Base-by-base conservation (phyloP, 192 early-diverging fungal genomes). In the Entophlyctis helioformis region DNA sequence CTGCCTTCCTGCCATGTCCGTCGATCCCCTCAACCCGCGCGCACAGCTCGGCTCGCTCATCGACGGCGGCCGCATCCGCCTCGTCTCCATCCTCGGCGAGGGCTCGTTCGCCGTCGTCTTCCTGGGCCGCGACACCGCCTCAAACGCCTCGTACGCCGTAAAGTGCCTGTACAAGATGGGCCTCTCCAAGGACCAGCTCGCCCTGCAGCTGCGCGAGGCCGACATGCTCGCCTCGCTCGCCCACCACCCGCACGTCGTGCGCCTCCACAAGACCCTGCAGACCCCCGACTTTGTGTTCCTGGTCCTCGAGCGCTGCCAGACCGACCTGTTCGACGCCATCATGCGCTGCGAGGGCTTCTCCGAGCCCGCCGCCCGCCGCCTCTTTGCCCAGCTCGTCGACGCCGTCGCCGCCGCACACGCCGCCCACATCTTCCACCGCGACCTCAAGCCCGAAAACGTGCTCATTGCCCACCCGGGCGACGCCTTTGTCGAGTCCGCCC, bases 391-490 rank as follows among this genome's bases (percentile, higher is more conserved):
- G 53, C 75, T 96, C 38, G 64, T 77, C 26, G 76, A 84, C 43
- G 90, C 85, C 10, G 76, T 91, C 16, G 65, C 65, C 31, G 65
- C 72, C 59, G 82, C 81, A 36, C 91, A 96, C 57, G 56, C 59
- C 2, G 66, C 65, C 31, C 83, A 83, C 45, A 75, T 90, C 36
- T 94, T 82, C 66, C 91, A 93, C 60, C 83, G 93, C 53, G 91
- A 96, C 59, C 54, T 96, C 42, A 94, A 96, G 63, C 65, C 66
- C 32, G 91, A 96, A 66, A 96, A 96, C 53, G 75, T 91, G 12
- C 83, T 46, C 21, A 44, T 57, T 9, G 39, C 44, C 1, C 50
- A 46, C 48, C 10, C 9, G 9, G 39, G 18, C 29, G 42, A 44
- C 20, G 18, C 36, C 20, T 44, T 25, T 12, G n/a, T 44, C 27